Conservation (phyloP, 2,329 filamentous ascomycete species). For the Colletotrichum lentis region DNA sequence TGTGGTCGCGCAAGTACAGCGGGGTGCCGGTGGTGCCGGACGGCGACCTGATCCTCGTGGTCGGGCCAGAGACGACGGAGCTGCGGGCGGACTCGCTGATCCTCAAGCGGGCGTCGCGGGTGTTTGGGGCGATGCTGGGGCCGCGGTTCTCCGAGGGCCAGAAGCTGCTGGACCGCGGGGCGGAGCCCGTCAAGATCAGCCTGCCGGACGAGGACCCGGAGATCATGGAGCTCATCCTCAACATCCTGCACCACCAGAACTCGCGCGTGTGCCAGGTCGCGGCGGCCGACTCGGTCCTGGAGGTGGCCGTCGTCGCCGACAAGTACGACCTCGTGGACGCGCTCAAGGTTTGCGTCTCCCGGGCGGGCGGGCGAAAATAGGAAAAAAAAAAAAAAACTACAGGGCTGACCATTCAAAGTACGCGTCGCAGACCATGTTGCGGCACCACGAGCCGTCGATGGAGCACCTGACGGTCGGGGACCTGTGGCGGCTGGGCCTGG, state of each 20-base stretch:
- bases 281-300: slow-evolving; percentile 42
- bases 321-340: slow-evolving; percentile 42
- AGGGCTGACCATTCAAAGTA: slow-evolving; percentile 6
- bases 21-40: slow-evolving; percentile 34
- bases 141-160: slow-evolving; percentile 41
- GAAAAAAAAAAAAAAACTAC: too few relatives aligned
- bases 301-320: slow-evolving; percentile 43
- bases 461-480: slow-evolving; percentile 34
- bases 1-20: slow-evolving; percentile 33
- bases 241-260: slow-evolving; percentile 45
- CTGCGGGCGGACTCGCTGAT: slow-evolving; percentile 39
- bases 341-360: neutral
- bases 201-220: slow-evolving; percentile 46
- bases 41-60: slow-evolving; percentile 41
- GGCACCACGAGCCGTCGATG: slow-evolving; percentile 34
- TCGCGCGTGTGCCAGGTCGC: slow-evolving; percentile 42
- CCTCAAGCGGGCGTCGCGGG: slow-evolving; percentile 42
- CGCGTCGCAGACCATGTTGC: slow-evolving; percentile 34
- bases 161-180: slow-evolving; percentile 31
- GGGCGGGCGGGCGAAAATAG: too few relatives aligned
- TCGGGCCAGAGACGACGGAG: slow-evolving; percentile 38
- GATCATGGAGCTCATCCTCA: slow-evolving; percentile 46
- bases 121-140: slow-evolving; percentile 43
- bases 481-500: slow-evolving; percentile 33
- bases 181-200: slow-evolving; percentile 40